phyloP scores from a whole-genome alignment of 192 early-diverging fungal species.

The Backusella psychrophila region DNA sequence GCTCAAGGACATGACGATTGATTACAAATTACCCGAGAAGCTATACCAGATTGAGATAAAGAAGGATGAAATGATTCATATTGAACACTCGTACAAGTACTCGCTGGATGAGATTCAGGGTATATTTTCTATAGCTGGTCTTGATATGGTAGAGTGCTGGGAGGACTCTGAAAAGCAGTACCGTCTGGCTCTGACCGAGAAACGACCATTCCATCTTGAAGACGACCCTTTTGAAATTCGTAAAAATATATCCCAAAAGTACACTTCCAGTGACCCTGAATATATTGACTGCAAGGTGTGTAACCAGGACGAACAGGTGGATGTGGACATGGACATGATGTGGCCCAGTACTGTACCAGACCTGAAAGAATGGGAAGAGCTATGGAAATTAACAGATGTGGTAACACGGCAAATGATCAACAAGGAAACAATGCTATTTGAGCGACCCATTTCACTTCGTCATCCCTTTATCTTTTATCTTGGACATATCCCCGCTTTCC shows the following conservation, averaged over 20 bases:
- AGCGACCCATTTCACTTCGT: conserved; percentile 78
- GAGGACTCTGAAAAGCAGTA: conserved; percentile 52
- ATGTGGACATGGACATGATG: too few relatives aligned
- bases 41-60: conserved; percentile 38
- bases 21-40: conserved; percentile 33
- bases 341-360: conserved; percentile 49
- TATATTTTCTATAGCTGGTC: conserved; percentile 47
- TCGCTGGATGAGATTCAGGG: conserved; percentile 47
- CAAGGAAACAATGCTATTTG: conserved; percentile 44
- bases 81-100: conserved; percentile 92
- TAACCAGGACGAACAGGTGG: not conserved
- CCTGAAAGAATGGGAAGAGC: conserved; percentile 67
- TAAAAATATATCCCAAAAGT: not conserved
- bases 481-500: conserved; percentile 77
- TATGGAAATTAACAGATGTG: conserved; percentile 84
- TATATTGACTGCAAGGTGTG: not conserved
- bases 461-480: conserved; percentile 91
- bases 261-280: not conserved
- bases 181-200: conserved; percentile 54
- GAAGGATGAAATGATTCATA: conserved; percentile 80
- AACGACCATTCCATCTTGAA: conserved; percentile 49
- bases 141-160: conserved; percentile 52
- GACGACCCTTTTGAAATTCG: not conserved
- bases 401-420: conserved; percentile 65
- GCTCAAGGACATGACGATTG: conserved; percentile 44